Conservation (phyloP, 2,329 filamentous ascomycete genomes). For the Davidsoniella australis region DNA sequence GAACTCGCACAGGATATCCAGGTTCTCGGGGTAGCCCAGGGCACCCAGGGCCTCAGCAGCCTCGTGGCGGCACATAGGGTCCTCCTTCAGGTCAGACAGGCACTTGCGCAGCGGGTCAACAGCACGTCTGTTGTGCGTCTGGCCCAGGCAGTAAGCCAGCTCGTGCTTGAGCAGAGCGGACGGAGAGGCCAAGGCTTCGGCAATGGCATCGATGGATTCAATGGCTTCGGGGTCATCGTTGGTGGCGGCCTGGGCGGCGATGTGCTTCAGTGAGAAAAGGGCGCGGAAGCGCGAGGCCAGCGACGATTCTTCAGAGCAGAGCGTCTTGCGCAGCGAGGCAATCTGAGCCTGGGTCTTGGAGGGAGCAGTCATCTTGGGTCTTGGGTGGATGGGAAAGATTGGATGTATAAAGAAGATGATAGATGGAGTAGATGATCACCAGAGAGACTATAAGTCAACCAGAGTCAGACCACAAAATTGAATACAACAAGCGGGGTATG, state of each 20-base stretch:
- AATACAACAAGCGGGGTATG: too few relatives aligned
- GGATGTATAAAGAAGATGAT: neutral
- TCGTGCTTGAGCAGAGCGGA: slow-evolving; percentile 93
- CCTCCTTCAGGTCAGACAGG: slow-evolving; percentile 62
- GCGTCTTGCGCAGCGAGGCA: slow-evolving; percentile 50
- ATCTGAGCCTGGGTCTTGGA: slow-evolving; percentile 28
- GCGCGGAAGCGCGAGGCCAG: slow-evolving; percentile 86
- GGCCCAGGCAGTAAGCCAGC: slow-evolving; percentile 88
- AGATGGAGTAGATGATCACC: neutral
- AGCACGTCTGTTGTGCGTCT: slow-evolving; percentile 63
- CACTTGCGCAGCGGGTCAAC: slow-evolving; percentile 56
- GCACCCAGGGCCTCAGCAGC: slow-evolving; percentile 89
- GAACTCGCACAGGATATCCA: slow-evolving; percentile 56
- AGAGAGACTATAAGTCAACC: neutral
- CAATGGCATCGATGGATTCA: slow-evolving; percentile 60
- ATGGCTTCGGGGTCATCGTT: slow-evolving; percentile 36
- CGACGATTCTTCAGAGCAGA: slow-evolving; percentile 64
- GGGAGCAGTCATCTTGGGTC: slow-evolving; percentile 5
- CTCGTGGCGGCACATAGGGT: slow-evolving; percentile 91
- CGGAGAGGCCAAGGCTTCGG: slow-evolving; percentile 65
- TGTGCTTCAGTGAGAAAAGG: slow-evolving; percentile 91
- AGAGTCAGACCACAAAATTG: too few relatives aligned
- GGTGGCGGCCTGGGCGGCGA: slow-evolving; percentile 62
- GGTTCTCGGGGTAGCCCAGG: slow-evolving; percentile 54
- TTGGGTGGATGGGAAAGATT: neutral